These are phyloP conservation scores for Starmerella geochares DNA, from an alignment of 805 yeast genomes.

Conservation along the genomic window DNA sequence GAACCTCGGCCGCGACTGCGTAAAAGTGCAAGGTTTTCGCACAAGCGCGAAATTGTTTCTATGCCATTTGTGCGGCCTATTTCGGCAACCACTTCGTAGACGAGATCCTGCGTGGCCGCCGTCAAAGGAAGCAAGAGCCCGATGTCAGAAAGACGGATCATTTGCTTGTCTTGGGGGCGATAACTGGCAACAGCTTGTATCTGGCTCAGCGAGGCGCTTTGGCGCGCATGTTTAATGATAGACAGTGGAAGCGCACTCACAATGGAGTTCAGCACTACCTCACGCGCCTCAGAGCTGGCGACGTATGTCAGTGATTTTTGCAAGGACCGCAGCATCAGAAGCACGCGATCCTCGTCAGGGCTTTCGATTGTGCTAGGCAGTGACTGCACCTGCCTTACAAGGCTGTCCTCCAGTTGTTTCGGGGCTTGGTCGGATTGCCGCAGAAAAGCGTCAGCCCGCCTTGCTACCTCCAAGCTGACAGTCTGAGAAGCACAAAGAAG, in stretches of 20 bases:
- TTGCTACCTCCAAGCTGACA: neutral
- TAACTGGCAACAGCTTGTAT: neutral
- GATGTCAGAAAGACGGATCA: conserved; percentile 3
- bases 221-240: neutral
- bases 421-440: neutral
- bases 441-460: conserved; percentile 4
- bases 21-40: conserved; percentile 9
- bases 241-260: conserved; percentile 14
- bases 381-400: conserved; percentile 5
- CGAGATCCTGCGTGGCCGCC: conserved; percentile 5
- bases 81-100: conserved; percentile 7
- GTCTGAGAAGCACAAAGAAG: conserved; percentile 13
- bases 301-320: conserved; percentile 1
- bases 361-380: conserved; percentile 12
- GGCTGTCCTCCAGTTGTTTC: neutral
- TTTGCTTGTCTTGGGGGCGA: neutral
- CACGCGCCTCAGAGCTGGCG: neutral
- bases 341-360: conserved; percentile 11
- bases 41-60: neutral
- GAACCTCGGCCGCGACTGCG: conserved; percentile 4
- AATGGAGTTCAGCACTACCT: conserved; percentile 9
- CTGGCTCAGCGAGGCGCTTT: neutral
- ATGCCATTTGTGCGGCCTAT: conserved; percentile 7
- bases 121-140: conserved; percentile 9
- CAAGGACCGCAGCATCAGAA: conserved; percentile 8